A percentile compares a stretch with the other conserved stretches of the same genome.
phyloP scores from a whole-genome alignment of 139 green algal species.

The Tetradesmus lagerheimii region DNA sequence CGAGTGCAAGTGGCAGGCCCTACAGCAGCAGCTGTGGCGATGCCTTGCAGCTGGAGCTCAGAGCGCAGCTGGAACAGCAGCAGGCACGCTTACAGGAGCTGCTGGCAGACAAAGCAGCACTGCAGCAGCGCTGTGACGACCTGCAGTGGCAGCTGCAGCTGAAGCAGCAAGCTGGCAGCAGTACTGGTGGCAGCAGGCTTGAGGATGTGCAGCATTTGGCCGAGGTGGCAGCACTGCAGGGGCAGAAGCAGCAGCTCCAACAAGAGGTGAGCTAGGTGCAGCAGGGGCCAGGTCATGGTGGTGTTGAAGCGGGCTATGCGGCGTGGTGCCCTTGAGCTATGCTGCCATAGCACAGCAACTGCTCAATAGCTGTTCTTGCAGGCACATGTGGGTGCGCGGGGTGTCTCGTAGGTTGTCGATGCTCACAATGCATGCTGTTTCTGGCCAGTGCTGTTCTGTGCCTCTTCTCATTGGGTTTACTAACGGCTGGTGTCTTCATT shows the following conservation, averaged over 20 bases:
- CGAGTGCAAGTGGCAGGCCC: not conserved
- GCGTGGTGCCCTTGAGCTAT: too few species aligned
- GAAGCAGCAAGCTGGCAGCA: not conserved
- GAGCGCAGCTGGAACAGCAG: not conserved
- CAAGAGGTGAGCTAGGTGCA: not conserved
- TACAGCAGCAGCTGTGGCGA: not conserved
- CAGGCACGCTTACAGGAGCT: not conserved
- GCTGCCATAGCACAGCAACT: too few species aligned
- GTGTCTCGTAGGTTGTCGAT: too few species aligned
- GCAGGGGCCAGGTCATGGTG: not conserved
- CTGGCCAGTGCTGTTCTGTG: too few species aligned
- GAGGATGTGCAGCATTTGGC: not conserved
- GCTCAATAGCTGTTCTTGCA: too few species aligned
- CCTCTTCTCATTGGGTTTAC: too few species aligned
- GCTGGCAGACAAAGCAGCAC: not conserved
- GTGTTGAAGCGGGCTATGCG: not conserved
- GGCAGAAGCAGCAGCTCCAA: constrained; percentile 5
- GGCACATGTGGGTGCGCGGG: too few species aligned
- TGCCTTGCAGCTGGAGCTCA: not conserved
- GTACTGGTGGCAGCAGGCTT: not conserved
- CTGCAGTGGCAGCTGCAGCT: constrained; percentile 29
- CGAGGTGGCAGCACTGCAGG: not conserved
- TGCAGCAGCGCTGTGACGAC: constrained; percentile 11
- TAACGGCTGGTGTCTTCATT: too few species aligned
- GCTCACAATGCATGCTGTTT: too few species aligned